These are phyloP conservation scores for Camellia sinensis DNA, from an alignment of 148 eudicot genomes.

Conservation along the genomic window DNA sequence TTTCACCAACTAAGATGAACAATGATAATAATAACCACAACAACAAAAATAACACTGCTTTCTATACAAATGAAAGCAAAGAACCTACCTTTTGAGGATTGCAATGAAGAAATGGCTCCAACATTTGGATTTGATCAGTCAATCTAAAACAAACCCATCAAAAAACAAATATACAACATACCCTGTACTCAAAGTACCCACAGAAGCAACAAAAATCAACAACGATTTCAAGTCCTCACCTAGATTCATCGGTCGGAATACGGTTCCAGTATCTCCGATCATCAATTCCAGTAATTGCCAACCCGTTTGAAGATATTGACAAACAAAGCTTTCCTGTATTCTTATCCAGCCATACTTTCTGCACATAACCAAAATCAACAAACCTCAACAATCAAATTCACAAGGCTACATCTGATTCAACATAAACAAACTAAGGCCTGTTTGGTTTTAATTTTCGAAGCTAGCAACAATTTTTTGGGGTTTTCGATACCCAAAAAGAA, in stretches of 20 bases:
- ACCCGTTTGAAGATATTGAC: slow-evolving; percentile 36
- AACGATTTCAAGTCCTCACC: slow-evolving; percentile 24
- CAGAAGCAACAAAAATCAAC: neutral
- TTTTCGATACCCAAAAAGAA: neutral
- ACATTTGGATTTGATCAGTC: slow-evolving; percentile 24
- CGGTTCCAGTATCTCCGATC: slow-evolving; percentile 55
- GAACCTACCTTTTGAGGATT: slow-evolving; percentile 13
- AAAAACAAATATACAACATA: neutral
- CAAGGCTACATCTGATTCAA: slow-evolving; percentile 31
- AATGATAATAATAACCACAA: no score
- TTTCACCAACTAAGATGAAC: no score
- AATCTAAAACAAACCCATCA: slow-evolving; percentile 19
- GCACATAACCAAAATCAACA: slow-evolving; percentile 12
- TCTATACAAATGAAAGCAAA: slow-evolving; percentile 9
- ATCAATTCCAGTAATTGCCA: slow-evolving; percentile 48
- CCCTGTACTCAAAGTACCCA: neutral
- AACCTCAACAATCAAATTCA: neutral
- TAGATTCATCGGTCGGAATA: slow-evolving; percentile 41
- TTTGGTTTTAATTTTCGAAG: no score
- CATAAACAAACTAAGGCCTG: neutral
- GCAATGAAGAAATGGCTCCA: slow-evolving; percentile 16
- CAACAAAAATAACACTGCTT: no score
- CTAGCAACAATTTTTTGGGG: no score
- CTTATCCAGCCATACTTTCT: slow-evolving; percentile 55
- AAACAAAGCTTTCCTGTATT: slow-evolving; percentile 40